phyloP scores from a whole-genome alignment of 1,139 yeast genomes.

The Geotrichum histeridarum region DNA sequence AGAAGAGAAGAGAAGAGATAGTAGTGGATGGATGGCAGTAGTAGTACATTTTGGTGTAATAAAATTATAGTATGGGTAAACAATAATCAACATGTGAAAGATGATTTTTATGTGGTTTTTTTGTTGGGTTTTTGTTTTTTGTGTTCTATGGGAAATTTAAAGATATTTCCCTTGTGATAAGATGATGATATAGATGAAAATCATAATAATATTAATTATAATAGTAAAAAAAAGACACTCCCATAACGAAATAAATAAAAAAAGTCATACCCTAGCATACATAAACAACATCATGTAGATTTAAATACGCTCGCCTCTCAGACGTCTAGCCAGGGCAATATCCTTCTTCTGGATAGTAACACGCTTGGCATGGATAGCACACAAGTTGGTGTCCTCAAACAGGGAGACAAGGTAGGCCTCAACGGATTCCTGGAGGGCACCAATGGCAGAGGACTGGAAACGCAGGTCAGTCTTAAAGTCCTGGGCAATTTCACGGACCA shows the following conservation, averaged over 20 bases:
- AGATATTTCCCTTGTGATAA: background rate
- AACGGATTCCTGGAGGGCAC: slow-evolving; percentile 98
- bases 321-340: slow-evolving; percentile 97
- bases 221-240: background rate
- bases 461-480: slow-evolving; percentile 97
- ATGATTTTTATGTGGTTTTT: too few relatives aligned
- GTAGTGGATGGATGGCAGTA: too few relatives aligned
- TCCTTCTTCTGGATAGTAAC: slow-evolving; percentile 99
- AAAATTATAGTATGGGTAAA: too few relatives aligned
- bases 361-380: slow-evolving; percentile 99
- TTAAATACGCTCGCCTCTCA: slow-evolving; percentile 67
- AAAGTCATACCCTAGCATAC: background rate
- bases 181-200: background rate
- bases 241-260: background rate
- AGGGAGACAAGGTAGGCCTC: slow-evolving; percentile 91
- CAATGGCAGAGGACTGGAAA: slow-evolving; percentile 97
- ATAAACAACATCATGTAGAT: background rate
- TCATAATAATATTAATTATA: background rate
- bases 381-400: slow-evolving; percentile 95
- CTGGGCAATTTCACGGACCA: slow-evolving; percentile 96
- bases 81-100: too few relatives aligned
- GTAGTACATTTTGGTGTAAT: too few relatives aligned
- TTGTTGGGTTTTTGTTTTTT: too few relatives aligned
- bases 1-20: too few relatives aligned
- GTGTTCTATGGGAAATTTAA: too few relatives aligned